A percentile compares a stretch with the other conserved stretches of the same genome.
These are phyloP conservation scores for Tetradesmus obliquus DNA, from an alignment of 139 green algal species.

Conservation along the genomic window DNA sequence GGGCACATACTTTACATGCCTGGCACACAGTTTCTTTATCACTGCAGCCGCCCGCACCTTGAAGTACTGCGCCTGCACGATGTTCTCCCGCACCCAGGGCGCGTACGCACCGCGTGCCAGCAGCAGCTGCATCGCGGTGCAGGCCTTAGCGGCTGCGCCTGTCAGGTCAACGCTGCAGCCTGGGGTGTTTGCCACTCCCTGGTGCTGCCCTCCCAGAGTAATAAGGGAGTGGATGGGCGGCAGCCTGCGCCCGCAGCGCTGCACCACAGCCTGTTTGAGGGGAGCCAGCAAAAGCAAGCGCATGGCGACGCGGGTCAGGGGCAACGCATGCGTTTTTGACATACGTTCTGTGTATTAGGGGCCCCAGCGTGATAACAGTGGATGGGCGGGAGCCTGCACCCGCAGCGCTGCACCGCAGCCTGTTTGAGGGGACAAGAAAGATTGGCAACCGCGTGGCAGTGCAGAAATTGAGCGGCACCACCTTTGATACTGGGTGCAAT, in stretches of 20 bases:
- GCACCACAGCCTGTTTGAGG: conserved; percentile 69
- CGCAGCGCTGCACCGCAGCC: conserved; percentile 84
- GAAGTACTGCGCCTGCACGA: conserved; percentile 89
- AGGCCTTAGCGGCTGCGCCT: conserved; percentile 30
- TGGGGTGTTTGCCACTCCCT: conserved; percentile 83
- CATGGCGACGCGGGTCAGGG: background rate
- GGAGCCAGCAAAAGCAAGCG: background rate
- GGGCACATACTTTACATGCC: too few relatives aligned
- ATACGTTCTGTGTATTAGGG: too few relatives aligned
- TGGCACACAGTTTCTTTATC: too few relatives aligned
- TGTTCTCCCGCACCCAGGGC: conserved; percentile 69
- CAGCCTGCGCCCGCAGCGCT: conserved; percentile 82
- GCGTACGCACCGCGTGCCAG: conserved; percentile 79
- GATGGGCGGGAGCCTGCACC: conserved; percentile 72
- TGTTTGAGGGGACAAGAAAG: conserved; percentile 29
- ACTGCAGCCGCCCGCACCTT: conserved; percentile 9
- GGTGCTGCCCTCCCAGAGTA: conserved; percentile 88
- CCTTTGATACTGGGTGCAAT: too few relatives aligned
- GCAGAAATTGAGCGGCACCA: too few relatives aligned
- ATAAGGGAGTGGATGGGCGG: conserved; percentile 78
- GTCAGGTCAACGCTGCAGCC: conserved; percentile 60
- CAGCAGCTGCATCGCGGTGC: conserved; percentile 49
- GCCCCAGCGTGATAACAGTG: conserved; percentile 87
- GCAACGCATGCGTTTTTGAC: too few relatives aligned
- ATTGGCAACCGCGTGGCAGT: background rate